phyloP scores from a whole-genome alignment of 2,329 filamentous ascomycete species.

The Neoarthrinium moseri region DNA sequence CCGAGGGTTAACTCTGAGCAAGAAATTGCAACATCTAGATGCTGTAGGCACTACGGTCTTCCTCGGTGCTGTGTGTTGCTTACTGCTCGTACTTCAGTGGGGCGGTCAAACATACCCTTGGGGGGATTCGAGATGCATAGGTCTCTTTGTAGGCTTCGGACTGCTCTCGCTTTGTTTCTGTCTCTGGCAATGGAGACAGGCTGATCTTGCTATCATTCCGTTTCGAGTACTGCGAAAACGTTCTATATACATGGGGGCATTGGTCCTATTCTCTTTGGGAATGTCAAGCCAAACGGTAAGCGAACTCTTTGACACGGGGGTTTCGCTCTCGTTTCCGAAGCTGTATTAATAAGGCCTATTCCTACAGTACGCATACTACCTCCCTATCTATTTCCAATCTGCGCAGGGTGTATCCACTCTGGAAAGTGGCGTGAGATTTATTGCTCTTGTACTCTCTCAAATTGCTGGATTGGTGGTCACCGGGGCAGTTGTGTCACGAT shows the following conservation, averaged over 20 bases:
- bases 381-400: slow-evolving; percentile 50
- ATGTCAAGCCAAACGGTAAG: background rate
- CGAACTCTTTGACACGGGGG: background rate
- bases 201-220: slow-evolving; percentile 34
- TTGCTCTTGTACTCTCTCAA: background rate
- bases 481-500: background rate
- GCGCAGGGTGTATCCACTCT: slow-evolving; percentile 16
- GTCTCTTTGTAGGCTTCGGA: slow-evolving; percentile 35
- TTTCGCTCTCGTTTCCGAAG: too few species aligned
- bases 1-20: slow-evolving; percentile 11
- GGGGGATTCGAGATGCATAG: slow-evolving; percentile 25
- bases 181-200: slow-evolving; percentile 29
- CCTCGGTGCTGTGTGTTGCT: slow-evolving; percentile 25
- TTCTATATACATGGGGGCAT: slow-evolving; percentile 24
- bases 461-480: background rate
- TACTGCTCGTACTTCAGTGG: slow-evolving; percentile 32
- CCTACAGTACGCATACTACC: slow-evolving; percentile 21
- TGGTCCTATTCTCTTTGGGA: background rate
- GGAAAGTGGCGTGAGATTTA: background rate
- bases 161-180: slow-evolving; percentile 39
- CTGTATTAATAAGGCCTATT: slow-evolving; percentile 31
- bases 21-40: slow-evolving; percentile 29
- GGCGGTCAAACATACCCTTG: slow-evolving; percentile 24
- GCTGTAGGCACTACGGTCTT: slow-evolving; percentile 23
- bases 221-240: slow-evolving; percentile 35